Base-by-base conservation (phyloP, 495 filamentous ascomycete species). In the Penicillium malachiteum region DNA sequence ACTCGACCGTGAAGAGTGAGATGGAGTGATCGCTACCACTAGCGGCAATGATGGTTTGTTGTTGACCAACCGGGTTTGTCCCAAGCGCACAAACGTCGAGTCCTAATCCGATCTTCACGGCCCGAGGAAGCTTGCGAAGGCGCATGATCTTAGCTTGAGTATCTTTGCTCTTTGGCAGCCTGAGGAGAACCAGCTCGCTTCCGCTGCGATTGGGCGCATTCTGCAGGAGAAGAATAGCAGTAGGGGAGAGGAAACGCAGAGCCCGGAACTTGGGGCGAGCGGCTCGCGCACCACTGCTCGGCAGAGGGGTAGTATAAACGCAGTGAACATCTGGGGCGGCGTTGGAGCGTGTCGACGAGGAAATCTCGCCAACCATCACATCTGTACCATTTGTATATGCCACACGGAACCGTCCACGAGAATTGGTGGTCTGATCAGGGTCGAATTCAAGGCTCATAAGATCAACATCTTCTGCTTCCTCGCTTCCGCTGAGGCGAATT, bases 391-490 rank as follows among this genome's bases (percentile, higher is more conserved):
- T 88, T 62, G 89, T 95, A 71, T 94, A 97, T 5, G 86, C 87
- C 47, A 91, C 74, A 32, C 84, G 77, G 67, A 88, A 92, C 37
- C 79, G 80, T 18, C 81, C 81, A 12, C 67, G 54, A 4, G 66
- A 62, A 47, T 70, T 62, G 50, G 40, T 48, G 11, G 44, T 56
- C 37, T 56, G 43, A 5, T 65, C 62, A 2, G 56, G 33, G 26
- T 65, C 65, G 21, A 56, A 5, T 26, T 78, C 69, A n/a, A 77
- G 64, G 57, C 84, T 82, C 17, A 83, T 74, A 33, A 95, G 81
- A 67, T 96, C 92, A 44, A 95, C 60, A 73, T 97, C 94, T 67
- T 84, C 87, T 18, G 87, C 89, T 73, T 97, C 91, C 61, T 85
- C 76, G 33, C 75, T 74, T 51, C 71, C 79, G 8, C 69, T 71